Evolutionary conservation across 2,329 filamentous ascomycete species (phyloP), one percentile per base, ranked within the genome.

Genomic region (Madurella fahalii): DNA sequence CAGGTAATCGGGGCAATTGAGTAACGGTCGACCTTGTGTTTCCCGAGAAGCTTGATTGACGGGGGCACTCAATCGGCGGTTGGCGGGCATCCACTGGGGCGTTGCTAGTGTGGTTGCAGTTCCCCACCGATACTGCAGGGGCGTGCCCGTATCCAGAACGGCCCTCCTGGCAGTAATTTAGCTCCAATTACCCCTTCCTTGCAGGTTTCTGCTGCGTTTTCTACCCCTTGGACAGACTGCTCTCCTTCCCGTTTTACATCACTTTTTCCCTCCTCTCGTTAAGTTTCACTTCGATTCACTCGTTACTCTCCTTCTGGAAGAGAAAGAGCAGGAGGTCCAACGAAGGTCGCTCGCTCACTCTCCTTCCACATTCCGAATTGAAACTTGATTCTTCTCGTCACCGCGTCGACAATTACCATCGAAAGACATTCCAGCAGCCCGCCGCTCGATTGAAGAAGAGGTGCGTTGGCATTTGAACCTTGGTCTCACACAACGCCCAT

Each of bases 201-300:
- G 61, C 54, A 50, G 52, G 58, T 55, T 62, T 59, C 53, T 57
- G 49, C 52, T 47, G 45, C 52, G 52, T 59, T 60, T 57, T 59
- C 56, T 53, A 51, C 57, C 60, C 60, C 54, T 58, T 64, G 51
- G 47, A 40, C 52, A 50, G 37, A 47, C 57, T 54, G 47, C 32
- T 58, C 54, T 55, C 58, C 48, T 56, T 57, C 56, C 54, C 49
- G 52, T 60, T 60, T 59, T 57, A 57, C 58, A 60, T 58, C 54
- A 58, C 56, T 45, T 54, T 57, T 42, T 61, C 53, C 49, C 56
- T 54, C 56, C 57, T 59, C 54, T 56, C 51, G 51, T 54, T 49
- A 52, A 34, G 43, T 60, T 64, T 61, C 60, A 40, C 58, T 62
- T 64, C 61, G 31, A 58, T 61, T 54, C 63, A 63, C 56, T 64